Percentiles rank a stretch among this genome's conserved stretches.
Evolutionary conservation across 805 yeast species (phyloP).

Genomic region (Candida namnaoensis): DNA sequence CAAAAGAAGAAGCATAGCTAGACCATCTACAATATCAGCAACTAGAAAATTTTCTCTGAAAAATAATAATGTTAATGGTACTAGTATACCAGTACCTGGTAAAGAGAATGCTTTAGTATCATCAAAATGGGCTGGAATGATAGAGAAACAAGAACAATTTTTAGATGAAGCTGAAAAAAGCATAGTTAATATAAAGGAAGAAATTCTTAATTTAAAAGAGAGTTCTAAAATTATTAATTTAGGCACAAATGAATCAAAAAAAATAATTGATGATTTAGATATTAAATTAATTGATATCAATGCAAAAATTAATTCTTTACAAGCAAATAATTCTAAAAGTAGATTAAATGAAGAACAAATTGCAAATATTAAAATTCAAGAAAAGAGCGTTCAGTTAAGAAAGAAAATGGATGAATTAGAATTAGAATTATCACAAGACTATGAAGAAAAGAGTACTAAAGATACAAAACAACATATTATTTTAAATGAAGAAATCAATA

Average conservation of each 20-base stretch:
- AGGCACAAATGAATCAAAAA: not conserved
- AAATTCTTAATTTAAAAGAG: too few relatives aligned
- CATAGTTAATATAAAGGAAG: too few relatives aligned
- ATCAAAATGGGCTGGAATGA: too few relatives aligned
- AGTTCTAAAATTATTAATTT: not conserved
- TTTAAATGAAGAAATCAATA: constrained; percentile 8
- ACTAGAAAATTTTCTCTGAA: too few relatives aligned
- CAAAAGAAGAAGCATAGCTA: too few relatives aligned
- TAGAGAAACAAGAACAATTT: too few relatives aligned
- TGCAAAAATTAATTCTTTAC: constrained; percentile 2
- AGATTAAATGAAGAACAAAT: constrained; percentile 8
- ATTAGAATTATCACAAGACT: constrained; percentile 17
- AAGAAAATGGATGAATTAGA: constrained; percentile 17
- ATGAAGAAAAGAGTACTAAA: constrained; percentile 17
- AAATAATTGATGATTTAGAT: constrained; percentile 8
- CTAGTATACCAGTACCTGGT: too few relatives aligned
- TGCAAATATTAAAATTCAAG: constrained; percentile 16
- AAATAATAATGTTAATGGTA: too few relatives aligned
- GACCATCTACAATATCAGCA: too few relatives aligned
- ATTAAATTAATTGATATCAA: constrained; percentile 7
- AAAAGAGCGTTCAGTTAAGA: constrained; percentile 18
- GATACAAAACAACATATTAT: too few relatives aligned
- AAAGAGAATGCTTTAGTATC: too few relatives aligned
- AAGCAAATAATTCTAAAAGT: constrained; percentile 1
- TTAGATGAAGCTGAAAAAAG: too few relatives aligned